Evolutionary conservation across 2,329 filamentous ascomycete species (phyloP).

Genomic region (Fusarium cyanostomum): DNA sequence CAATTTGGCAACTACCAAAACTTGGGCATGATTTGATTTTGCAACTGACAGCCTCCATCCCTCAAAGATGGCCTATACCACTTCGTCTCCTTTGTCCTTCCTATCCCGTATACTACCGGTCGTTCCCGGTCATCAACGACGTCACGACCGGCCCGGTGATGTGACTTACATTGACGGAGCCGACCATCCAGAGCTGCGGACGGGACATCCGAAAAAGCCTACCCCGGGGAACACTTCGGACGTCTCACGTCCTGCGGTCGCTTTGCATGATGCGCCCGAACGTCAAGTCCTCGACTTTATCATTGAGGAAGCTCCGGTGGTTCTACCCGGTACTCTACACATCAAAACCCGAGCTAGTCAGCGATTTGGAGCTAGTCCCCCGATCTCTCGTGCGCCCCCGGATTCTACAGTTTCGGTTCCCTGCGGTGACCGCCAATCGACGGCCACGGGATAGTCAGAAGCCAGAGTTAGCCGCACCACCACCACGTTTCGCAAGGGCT

Average conservation of each 20-base stretch:
- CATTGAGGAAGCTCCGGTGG: background rate
- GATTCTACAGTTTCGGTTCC: constrained; percentile 9
- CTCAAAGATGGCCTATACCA: background rate
- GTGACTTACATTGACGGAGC: constrained; percentile 1
- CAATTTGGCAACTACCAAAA: too few species aligned
- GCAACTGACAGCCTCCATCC: background rate
- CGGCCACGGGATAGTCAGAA: constrained; percentile 34
- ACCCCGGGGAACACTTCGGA: background rate
- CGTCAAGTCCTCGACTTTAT: background rate
- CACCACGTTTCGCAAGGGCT: background rate
- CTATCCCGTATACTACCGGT: constrained; percentile 4
- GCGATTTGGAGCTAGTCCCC: background rate
- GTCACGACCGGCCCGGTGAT: constrained; percentile 23
- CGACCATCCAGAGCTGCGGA: background rate
- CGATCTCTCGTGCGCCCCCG: background rate
- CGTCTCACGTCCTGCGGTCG: background rate
- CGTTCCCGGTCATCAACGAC: constrained; percentile 8
- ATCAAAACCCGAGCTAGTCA: background rate
- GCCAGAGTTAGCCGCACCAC: constrained; percentile 26
- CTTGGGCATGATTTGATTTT: too few species aligned
- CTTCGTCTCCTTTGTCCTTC: constrained; percentile 22
- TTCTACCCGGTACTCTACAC: background rate
- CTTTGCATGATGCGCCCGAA: background rate
- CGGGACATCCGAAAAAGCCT: background rate
- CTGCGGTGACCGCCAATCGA: constrained; percentile 34